Evolutionary conservation across 225 moss, liverwort and hornwort genomes (phyloP), one percentile per base, ranked within the genome.

Genomic region (Thuidium tamariscinum): DNA sequence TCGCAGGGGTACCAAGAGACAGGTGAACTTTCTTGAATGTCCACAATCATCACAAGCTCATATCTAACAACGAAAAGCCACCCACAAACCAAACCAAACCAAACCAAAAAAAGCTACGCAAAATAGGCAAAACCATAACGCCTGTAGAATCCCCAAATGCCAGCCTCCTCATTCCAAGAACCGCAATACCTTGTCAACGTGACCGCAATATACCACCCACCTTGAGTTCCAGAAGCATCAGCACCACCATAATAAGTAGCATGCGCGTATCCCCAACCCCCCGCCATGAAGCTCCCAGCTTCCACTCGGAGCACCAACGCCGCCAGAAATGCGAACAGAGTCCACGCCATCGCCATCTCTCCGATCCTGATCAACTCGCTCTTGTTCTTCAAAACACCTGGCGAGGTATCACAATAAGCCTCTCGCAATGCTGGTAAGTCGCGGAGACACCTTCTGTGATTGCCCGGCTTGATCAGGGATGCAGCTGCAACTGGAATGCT

Each of bases 231-330:
- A 0, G 91, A 90, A 5, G 94, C 92, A 84, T 94, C 94, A 56
- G 90, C 89, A 5, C 94, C 94, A 30, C 94, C 94, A 25, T 94
- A 94, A 18, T 88, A 94, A 39, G 94, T 94, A 11, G 94, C 94
- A 63, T 91, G 92, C 22, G 90, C 94, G 62, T 88, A 82, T 26
- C 88, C 90, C 94, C 94, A 94, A 14, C 77, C 82, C 0, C 91
- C 86, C 19, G 79, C 92, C 83, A 86, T 74, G 89, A 89, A 92
- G 76, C 8, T 48, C 16, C 90, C 14, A 6, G 91, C 93, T 37
- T 90, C 85, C 84, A 83, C 93, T 79, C 81, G 81, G 25, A 80
- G 37, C 83, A 48, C 67, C 27, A 69, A 37, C 61, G 30, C 51
- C 64, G 55, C 67, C 74, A 89, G 69, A 26, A 86, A 37, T 70